phyloP scores from a whole-genome alignment of 768 basidiomycete genomes.

The Crassisporium funariophilum region DNA sequence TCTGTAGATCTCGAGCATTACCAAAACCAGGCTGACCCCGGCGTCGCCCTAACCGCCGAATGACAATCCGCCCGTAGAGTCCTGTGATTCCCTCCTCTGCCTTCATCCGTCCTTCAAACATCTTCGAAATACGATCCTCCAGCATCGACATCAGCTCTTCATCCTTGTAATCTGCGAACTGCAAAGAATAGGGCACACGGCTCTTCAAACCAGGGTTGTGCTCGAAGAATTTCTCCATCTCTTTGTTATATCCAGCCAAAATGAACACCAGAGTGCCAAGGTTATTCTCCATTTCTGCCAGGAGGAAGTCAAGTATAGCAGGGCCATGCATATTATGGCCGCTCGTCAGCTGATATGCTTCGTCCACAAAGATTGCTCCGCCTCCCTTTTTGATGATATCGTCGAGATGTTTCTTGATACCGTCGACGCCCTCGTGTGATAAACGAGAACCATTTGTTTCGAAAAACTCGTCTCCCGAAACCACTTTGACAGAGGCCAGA shows the following conservation, averaged over 20 bases:
- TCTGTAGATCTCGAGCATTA: constrained; percentile 64
- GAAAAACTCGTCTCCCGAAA: constrained; percentile 54
- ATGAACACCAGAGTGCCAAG: constrained; percentile 68
- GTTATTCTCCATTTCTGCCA: constrained; percentile 77
- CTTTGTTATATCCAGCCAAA: constrained; percentile 67
- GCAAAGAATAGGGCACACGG: constrained; percentile 63
- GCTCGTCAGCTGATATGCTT: constrained; percentile 66
- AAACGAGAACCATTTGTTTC: constrained; percentile 67
- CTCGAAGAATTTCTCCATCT: constrained; percentile 80
- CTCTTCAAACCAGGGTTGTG: constrained; percentile 71
- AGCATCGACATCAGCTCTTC: constrained; percentile 59
- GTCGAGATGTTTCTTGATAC: constrained; percentile 51
- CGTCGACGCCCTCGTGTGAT: constrained; percentile 57
- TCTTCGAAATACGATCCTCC: constrained; percentile 44
- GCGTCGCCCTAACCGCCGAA: constrained; percentile 61
- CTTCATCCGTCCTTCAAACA: constrained; percentile 51
- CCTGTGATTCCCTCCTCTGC: constrained; percentile 57
- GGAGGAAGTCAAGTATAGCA: constrained; percentile 67
- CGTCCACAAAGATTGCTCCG: constrained; percentile 69
- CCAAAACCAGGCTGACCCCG: constrained; percentile 63
- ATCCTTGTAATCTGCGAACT: constrained; percentile 65
- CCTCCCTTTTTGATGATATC: constrained; percentile 53
- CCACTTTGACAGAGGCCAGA: constrained; percentile 52
- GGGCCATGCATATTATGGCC: constrained; percentile 49
- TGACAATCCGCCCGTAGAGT: constrained; percentile 54